Evolutionary conservation across 2,329 filamentous ascomycete species (phyloP), one percentile per base, ranked within the genome.

Genomic region (Sporothrix sp.): DNA sequence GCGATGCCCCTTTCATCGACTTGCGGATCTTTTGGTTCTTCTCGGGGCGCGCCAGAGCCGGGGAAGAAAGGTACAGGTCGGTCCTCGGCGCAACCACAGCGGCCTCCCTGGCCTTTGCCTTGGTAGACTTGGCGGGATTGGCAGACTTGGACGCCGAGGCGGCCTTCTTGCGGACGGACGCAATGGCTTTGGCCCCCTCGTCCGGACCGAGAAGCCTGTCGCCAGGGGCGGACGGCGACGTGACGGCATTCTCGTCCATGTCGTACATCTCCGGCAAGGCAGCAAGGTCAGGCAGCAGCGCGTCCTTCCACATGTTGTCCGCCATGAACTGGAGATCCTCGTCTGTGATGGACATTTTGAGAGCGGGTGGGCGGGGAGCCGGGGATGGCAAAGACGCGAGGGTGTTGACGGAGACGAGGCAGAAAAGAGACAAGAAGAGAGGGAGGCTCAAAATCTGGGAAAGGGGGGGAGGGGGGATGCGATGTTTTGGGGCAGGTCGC

Each of bases 1-100:
- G 52, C 13, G 46, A 54, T 4, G 46, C 52, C 1, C 52, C 50
- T 13, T 44, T 47, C 50, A 54, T 52, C 10, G 50, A 54, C 37
- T 50, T 50, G 46, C 45, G 47, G 10, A 54, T 32, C 30, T 54
- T 54, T 21, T 28, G 11, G 10, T 28, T 28, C 18, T 38, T 47
- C 21, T 42, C 42, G 49, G 52, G 18, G 3, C 18, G 45, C 10
- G 20, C 14, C 32, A 40, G 27, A 20, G 20, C n/a, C 1, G 25
- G 49, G 10, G 52, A 47, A 4, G 52, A 49, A 3, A 52, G 18
- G 21, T 46, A 32, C 7, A 52, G 13, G 23, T 51, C 39, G 4
- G 38, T 42, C 39, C 28, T 7, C 9, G 30, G 20, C 3, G 52
- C 44, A 3, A 33, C 10, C 8, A n/a, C 6, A 2, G 8, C 27